Percentiles rank a stretch among this genome's conserved stretches.
Conservation (phyloP, 2,329 filamentous ascomycete genomes). For the Nothophoma quercina region DNA sequence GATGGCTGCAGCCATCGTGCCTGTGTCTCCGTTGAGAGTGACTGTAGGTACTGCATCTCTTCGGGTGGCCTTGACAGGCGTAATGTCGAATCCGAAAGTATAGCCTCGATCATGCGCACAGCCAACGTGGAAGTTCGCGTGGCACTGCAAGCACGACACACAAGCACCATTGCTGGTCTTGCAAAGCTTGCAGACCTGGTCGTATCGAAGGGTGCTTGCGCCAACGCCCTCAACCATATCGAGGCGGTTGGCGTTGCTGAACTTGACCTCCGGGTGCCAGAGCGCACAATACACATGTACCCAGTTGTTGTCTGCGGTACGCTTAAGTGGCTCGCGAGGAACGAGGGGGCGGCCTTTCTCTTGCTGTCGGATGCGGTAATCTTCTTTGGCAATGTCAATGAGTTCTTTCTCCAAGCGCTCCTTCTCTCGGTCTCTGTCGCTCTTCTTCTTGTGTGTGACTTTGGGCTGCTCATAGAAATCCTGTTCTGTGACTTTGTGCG, state of each 20-base stretch:
- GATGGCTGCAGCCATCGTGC: constrained; percentile 81
- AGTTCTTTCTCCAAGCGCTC: constrained; percentile 87
- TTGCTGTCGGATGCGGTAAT: constrained; percentile 82
- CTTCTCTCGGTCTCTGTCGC: constrained; percentile 87
- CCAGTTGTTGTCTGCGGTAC: constrained; percentile 97
- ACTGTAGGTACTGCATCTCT: constrained; percentile 82
- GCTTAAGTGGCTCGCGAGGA: constrained; percentile 89
- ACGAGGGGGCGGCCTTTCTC: constrained; percentile 82
- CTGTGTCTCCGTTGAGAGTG: constrained; percentile 79
- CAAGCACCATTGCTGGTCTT: constrained; percentile 79
- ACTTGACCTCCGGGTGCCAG: constrained; percentile 92
- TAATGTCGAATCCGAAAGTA: constrained; percentile 86
- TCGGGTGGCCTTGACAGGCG: constrained; percentile 86
- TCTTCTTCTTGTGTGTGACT: constrained; percentile 84
- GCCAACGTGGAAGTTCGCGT: constrained; percentile 78
- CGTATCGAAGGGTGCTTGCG: constrained; percentile 77
- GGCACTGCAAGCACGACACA: constrained; percentile 80
- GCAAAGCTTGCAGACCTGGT: constrained; percentile 84
- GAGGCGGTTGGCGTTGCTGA: constrained; percentile 81
- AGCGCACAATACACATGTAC: constrained; percentile 93
- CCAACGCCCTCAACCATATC: constrained; percentile 87
- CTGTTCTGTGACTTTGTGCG: constrained; percentile 79
- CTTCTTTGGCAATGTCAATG: constrained; percentile 78
- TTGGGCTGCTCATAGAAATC: constrained; percentile 87
- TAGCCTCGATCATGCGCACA: constrained; percentile 88